A percentile compares a stretch with the other conserved stretches of the same genome.
Evolutionary conservation across 1,139 yeast species (phyloP).

Genomic region (Diutina siamensis): DNA sequence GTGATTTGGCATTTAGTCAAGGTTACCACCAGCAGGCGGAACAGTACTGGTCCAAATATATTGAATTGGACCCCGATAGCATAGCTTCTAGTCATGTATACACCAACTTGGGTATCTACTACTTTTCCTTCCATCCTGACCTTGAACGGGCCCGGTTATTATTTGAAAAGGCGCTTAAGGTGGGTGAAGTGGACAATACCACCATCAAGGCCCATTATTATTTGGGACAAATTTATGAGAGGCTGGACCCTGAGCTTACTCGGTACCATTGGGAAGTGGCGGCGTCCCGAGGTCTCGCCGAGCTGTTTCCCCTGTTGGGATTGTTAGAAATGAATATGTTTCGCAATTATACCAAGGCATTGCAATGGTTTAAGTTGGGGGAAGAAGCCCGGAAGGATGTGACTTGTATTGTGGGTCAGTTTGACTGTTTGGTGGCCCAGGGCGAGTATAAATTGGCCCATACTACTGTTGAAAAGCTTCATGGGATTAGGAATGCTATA

Average conservation of each 20-base stretch:
- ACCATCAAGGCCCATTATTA: conserved; percentile 64
- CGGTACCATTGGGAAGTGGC: conserved; percentile 64
- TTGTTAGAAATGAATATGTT: conserved; percentile 65
- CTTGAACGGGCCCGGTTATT: conserved; percentile 40
- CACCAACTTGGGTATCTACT: conserved; percentile 55
- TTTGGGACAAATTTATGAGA: conserved; percentile 57
- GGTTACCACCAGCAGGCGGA: conserved; percentile 39
- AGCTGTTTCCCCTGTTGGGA: conserved; percentile 68
- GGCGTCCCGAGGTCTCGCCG: conserved; percentile 66
- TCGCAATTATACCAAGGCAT: conserved; percentile 40
- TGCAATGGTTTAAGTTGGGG: conserved; percentile 81
- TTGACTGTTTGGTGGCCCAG: conserved; percentile 39
- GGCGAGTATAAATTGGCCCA: conserved; percentile 19
- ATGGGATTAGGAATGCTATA: neutral
- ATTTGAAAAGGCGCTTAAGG: conserved; percentile 48
- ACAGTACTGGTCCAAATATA: conserved; percentile 48
- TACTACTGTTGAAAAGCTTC: neutral
- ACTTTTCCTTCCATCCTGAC: conserved; percentile 38
- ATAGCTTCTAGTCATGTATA: conserved; percentile 63
- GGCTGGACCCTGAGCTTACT: conserved; percentile 45
- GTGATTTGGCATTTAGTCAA: conserved; percentile 51
- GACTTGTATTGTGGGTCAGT: conserved; percentile 62
- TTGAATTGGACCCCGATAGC: conserved; percentile 42
- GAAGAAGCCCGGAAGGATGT: conserved; percentile 47
- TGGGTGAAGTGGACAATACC: conserved; percentile 44